A percentile compares a stretch with the other conserved stretches of the same genome.
Conservation (phyloP, 371 early-diverging fungal genomes). For the Saksenaea oblongispora region DNA sequence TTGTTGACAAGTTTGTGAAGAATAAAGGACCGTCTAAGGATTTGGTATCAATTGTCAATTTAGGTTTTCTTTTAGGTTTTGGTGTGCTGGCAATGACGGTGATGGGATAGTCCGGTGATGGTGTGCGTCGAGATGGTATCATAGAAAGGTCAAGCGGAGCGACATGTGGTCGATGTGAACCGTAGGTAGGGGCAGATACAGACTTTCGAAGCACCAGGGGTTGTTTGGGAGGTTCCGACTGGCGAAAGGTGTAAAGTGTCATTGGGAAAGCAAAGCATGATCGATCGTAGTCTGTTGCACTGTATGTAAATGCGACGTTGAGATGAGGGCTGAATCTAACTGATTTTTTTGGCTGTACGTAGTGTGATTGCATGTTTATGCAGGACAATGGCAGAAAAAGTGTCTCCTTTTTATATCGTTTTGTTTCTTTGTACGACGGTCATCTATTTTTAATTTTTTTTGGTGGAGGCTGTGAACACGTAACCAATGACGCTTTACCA, state of each 20-base stretch:
- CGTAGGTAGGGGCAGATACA: background rate
- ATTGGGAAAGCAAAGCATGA: slow-evolving; percentile 19
- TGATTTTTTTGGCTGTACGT: slow-evolving; percentile 1
- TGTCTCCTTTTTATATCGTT: too few species aligned
- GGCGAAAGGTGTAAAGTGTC: slow-evolving; percentile 17
- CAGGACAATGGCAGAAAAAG: too few species aligned
- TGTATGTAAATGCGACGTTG: slow-evolving; percentile 23
- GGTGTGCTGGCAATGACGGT: background rate
- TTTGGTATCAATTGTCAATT: slow-evolving; percentile 31
- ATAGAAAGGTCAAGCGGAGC: slow-evolving; percentile 29
- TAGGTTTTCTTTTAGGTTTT: slow-evolving; percentile 12
- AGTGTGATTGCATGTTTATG: background rate
- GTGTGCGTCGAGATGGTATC: slow-evolving; percentile 25
- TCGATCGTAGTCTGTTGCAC: slow-evolving; percentile 34
- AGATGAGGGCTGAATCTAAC: slow-evolving; percentile 23
- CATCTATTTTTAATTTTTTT: background rate
- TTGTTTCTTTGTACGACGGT: background rate
- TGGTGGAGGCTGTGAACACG: background rate
- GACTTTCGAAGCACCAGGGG: background rate
- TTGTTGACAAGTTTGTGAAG: slow-evolving; percentile 33
- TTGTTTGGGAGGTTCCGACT: background rate
- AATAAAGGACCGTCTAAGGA: slow-evolving; percentile 23
- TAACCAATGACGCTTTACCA: background rate
- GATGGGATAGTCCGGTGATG: slow-evolving; percentile 10
- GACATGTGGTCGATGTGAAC: slow-evolving; percentile 14